phyloP scores from a whole-genome alignment of 164 flowering plant species.

The Vitis cinerea region DNA sequence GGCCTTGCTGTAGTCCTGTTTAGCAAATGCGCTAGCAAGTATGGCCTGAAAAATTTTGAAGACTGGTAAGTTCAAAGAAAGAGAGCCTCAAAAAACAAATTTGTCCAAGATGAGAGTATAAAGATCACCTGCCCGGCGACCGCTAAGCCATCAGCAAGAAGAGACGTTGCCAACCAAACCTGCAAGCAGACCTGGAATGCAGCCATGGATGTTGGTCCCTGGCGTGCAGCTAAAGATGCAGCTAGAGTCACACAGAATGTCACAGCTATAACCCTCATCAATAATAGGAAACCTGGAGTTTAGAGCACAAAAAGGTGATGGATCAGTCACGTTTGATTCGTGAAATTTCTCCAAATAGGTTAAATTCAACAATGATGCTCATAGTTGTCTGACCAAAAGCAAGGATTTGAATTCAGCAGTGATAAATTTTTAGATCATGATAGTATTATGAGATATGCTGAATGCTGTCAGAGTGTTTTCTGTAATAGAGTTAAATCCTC shows the following conservation, averaged over 20 bases:
- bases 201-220: slow-evolving; percentile 43
- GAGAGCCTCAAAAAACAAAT: not conserved
- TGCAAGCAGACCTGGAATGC: slow-evolving; percentile 55
- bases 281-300: slow-evolving; percentile 33
- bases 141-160: slow-evolving; percentile 82
- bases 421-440: too few species aligned
- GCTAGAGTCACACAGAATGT: slow-evolving; percentile 50
- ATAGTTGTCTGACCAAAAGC: too few species aligned
- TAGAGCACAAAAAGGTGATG: not conserved
- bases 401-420: too few species aligned
- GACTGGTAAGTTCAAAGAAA: not conserved
- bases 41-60: slow-evolving; percentile 55
- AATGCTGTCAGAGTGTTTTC: not conserved
- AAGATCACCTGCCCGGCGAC: slow-evolving; percentile 76
- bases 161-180: slow-evolving; percentile 48
- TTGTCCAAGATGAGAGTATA: not conserved
- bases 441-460: too few species aligned
- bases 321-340: too few species aligned
- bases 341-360: too few species aligned
- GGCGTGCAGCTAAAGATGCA: slow-evolving; percentile 44
- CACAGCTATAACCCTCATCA: slow-evolving; percentile 45
- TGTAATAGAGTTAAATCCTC: not conserved
- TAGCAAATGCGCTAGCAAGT: slow-evolving; percentile 87
- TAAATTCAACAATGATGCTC: too few species aligned
- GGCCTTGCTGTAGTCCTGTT: slow-evolving; percentile 63